phyloP scores from a whole-genome alignment of 129 eudicot species.

The Logfia minima region DNA sequence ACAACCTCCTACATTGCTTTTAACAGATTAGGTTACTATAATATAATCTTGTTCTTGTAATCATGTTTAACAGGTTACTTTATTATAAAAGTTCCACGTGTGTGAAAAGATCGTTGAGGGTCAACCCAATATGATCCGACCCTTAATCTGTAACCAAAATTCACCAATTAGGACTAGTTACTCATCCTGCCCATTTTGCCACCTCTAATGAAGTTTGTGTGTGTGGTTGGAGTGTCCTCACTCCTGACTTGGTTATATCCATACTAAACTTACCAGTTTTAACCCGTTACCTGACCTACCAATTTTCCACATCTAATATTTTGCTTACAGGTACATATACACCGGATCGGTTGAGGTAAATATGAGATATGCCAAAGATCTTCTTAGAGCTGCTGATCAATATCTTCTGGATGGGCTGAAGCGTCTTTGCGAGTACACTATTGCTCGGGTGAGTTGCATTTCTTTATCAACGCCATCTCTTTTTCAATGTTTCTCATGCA shows the following conservation, averaged over 20 bases:
- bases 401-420: slow-evolving; percentile 85
- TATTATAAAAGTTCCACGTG: not conserved
- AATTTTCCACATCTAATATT: slow-evolving; percentile 1
- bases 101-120: not conserved
- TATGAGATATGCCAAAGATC: slow-evolving; percentile 69
- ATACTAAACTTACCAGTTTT: not conserved
- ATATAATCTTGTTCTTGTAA: not conserved
- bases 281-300: not conserved
- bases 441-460: slow-evolving; percentile 57
- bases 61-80: not conserved
- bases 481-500: not conserved
- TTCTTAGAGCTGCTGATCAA: slow-evolving; percentile 81
- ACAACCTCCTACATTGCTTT: not conserved
- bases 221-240: not conserved
- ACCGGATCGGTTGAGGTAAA: slow-evolving; percentile 77
- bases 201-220: not conserved
- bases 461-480: not conserved
- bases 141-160: not conserved
- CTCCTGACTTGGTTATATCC: not conserved
- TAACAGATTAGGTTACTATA: not conserved
- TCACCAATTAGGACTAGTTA: not conserved
- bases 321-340: slow-evolving; percentile 69
- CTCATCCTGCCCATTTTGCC: not conserved
- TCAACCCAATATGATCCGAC: not conserved
- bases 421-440: slow-evolving; percentile 76